Conservation (phyloP, 1,139 yeast species). For the Yamadazyma diddensiae region DNA sequence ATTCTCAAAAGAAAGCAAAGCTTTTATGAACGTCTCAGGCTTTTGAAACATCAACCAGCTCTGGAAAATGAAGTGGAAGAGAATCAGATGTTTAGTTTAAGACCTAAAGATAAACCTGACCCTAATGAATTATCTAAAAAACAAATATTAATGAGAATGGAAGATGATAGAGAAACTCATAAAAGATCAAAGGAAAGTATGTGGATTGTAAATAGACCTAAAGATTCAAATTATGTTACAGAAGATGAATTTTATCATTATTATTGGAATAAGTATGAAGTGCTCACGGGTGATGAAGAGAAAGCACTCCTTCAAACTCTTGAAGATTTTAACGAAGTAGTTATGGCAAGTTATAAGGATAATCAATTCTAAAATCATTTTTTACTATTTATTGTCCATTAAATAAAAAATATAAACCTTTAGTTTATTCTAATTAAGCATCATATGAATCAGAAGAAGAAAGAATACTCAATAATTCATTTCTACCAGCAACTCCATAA, state of each 20-base stretch:
- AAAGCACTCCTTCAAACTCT: constrained; percentile 42
- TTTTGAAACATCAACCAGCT: constrained; percentile 27
- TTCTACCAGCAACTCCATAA: constrained; percentile 72
- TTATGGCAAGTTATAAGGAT: constrained; percentile 44
- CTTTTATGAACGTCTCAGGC: constrained; percentile 44
- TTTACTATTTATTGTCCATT: neutral
- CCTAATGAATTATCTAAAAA: constrained; percentile 38
- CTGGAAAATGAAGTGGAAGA: constrained; percentile 24
- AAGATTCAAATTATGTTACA: constrained; percentile 32
- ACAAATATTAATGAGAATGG: constrained; percentile 72
- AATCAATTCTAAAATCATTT: constrained; percentile 9
- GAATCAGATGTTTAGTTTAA: constrained; percentile 29
- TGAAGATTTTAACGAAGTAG: constrained; percentile 53
- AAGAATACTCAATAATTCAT: constrained; percentile 63
- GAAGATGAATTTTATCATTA: constrained; percentile 58
- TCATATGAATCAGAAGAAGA: constrained; percentile 12
- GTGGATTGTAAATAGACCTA: constrained; percentile 63
- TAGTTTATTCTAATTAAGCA: neutral
- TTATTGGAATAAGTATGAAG: constrained; percentile 53
- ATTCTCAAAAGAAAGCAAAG: constrained; percentile 48
- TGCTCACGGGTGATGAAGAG: constrained; percentile 46
- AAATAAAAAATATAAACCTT: neutral
- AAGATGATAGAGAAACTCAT: constrained; percentile 82
- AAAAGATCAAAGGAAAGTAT: constrained; percentile 72
- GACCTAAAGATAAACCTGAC: constrained; percentile 22